Conservation (phyloP, 345 rosid genomes). For the Gossypium ekmanianum region DNA sequence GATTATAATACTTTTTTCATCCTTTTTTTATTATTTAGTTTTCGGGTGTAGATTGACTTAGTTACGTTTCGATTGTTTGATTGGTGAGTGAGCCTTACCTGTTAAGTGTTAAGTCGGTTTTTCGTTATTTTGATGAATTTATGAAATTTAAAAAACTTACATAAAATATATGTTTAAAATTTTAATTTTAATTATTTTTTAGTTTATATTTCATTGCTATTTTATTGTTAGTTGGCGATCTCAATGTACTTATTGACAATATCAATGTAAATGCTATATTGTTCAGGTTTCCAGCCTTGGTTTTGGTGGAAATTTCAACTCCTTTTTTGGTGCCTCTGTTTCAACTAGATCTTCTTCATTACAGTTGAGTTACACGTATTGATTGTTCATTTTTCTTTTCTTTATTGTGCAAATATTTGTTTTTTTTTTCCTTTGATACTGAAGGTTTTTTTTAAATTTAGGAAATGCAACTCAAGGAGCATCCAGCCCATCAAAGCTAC, state of each 20-base stretch:
- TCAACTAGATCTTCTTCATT: conserved; percentile 35
- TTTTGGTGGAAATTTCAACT: conserved; percentile 32
- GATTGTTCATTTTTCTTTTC: neutral
- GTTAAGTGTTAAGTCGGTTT: neutral
- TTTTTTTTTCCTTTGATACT: neutral
- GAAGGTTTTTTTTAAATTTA: conserved; percentile 12
- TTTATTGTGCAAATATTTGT: neutral
- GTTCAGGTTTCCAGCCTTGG: conserved; percentile 39
- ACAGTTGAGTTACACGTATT: conserved; percentile 47
- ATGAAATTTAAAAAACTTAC: neutral
- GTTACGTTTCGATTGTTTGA: conserved; percentile 1
- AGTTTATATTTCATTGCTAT: neutral
- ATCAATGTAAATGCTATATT: neutral
- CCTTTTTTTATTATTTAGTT: neutral
- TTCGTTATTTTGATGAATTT: neutral
- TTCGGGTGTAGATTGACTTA: too few relatives aligned
- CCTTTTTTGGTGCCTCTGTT: conserved; percentile 47
- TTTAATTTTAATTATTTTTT: neutral
- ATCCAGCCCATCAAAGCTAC: conserved; percentile 72
- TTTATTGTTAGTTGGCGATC: neutral
- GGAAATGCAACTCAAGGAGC: conserved; percentile 38
- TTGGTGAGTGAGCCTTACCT: neutral
- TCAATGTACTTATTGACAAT: neutral
- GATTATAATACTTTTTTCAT: neutral
- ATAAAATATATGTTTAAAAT: neutral